Percentiles rank a stretch among this genome's conserved stretches.
phyloP scores from a whole-genome alignment of 108 stramenopile species.

The Poteriospumella lacustris region DNA sequence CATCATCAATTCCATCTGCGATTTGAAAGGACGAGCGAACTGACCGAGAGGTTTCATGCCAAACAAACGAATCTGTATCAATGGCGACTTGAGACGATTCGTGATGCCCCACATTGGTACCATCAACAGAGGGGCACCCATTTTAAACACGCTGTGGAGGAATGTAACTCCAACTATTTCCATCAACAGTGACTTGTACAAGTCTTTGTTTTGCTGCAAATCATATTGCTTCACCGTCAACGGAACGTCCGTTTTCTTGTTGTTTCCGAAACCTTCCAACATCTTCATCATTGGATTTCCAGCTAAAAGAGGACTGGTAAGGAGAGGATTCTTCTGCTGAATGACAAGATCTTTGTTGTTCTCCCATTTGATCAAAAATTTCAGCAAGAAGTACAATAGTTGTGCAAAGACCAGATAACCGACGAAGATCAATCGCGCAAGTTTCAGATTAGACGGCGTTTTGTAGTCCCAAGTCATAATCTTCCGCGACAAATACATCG shows the following conservation, averaged over 20 bases:
- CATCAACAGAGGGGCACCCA: background rate
- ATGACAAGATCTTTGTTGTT: no score
- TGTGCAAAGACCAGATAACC: background rate
- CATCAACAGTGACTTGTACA: background rate
- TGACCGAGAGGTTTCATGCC: background rate
- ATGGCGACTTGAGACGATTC: background rate
- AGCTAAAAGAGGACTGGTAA: background rate
- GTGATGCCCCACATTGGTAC: background rate
- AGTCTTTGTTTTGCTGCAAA: background rate
- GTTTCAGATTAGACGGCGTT: background rate
- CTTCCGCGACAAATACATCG: background rate
- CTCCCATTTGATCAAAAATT: no score
- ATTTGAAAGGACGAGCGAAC: conserved; percentile 13
- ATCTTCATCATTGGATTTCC: no score
- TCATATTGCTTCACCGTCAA: background rate
- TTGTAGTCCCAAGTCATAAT: background rate
- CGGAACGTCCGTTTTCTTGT: background rate
- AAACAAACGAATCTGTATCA: conserved; percentile 13
- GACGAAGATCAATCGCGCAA: background rate
- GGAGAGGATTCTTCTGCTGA: conserved; percentile 18
- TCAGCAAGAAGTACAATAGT: background rate
- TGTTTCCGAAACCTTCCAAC: no score
- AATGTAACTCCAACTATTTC: background rate
- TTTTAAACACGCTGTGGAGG: background rate
- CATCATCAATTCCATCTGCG: background rate